Base-by-base conservation (phyloP, 176 grass and related monocot genomes). In the Cocos nucifera region DNA sequence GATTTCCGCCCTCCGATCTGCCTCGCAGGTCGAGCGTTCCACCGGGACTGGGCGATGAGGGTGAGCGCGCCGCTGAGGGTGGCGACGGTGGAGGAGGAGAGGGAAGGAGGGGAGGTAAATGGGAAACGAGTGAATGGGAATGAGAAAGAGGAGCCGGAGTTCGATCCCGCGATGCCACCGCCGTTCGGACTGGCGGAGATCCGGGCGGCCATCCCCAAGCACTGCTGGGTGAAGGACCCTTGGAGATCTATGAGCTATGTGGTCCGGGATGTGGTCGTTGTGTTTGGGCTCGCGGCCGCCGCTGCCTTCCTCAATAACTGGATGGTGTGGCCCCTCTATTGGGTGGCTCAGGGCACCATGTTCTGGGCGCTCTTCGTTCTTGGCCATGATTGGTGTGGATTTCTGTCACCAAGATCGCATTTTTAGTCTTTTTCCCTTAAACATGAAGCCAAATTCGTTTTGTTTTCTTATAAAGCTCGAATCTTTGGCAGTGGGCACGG, bases 401-500 rank as follows among this genome's bases (percentile, higher is more conserved):
- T 56, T 19, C 32, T 48, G 17, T 15, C 15, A 12, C 23, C 3
- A 25, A 29, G 6, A 7, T 62, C 30, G 17, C 19, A 9, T 19
- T 21, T 19, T 44, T 44, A 44, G 60, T 12, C 6, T 21, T 62
- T 22, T 62, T 50, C 22, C 17, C 2, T 51, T 25, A 2, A 12
- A 12, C 2, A 53, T 10, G 4, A 26, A 30, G 30, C 18, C 29
- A 18, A 66, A 66, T 50, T 57, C 6, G 65, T 2, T 50, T 44
- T 62, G 12, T 61, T 51, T 27, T 55, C 63, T 26, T 71, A 20
- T 15, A 25, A 22, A 17, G 1, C 8, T 49, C 10, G 22, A 24
- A 51, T 58, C 14, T 69, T 55, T 74, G 61, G 56, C 83, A 96
- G 92, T 73, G 92, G 92, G 9, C 92, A 96, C 17, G 92, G 87